Evolutionary conservation across 306 rosid genomes (phyloP).

Genomic region (Echinosophora koreensis): DNA sequence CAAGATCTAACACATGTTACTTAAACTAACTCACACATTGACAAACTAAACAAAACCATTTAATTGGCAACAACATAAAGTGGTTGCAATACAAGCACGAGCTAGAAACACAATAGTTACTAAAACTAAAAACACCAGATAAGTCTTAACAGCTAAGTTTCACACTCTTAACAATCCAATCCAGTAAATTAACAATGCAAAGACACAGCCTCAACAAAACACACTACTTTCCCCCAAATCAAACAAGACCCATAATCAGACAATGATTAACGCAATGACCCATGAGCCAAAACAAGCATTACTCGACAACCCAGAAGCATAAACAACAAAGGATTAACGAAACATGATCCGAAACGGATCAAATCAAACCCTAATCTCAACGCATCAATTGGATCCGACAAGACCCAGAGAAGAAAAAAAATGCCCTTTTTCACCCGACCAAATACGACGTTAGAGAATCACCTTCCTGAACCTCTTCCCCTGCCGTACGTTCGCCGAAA

Average conservation of each 20-base stretch:
- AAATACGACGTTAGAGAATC: constrained; percentile 42
- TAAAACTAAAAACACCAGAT: constrained; percentile 41
- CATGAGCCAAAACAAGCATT: constrained; percentile 52
- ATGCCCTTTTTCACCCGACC: constrained; percentile 4
- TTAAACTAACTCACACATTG: constrained; percentile 43
- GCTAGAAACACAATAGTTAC: constrained; percentile 21
- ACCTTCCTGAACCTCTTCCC: constrained; percentile 99
- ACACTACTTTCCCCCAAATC: constrained; percentile 52
- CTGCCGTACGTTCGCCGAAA: constrained; percentile 96
- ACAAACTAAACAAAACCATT: constrained; percentile 45
- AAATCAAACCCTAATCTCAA: constrained; percentile 74
- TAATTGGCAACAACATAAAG: constrained; percentile 41
- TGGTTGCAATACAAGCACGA: constrained; percentile 28
- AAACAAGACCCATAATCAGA: constrained; percentile 48
- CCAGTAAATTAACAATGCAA: constrained; percentile 54
- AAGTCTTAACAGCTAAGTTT: constrained; percentile 48
- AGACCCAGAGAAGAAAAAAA: constrained; percentile 2
- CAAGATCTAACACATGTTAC: constrained; percentile 48
- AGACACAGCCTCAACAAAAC: constrained; percentile 36
- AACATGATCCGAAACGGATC: constrained; percentile 71
- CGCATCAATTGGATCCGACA: constrained; percentile 77
- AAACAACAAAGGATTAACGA: constrained; percentile 38
- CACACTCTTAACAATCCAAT: constrained; percentile 43
- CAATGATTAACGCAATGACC: constrained; percentile 47
- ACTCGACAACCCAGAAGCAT: constrained; percentile 45